Evolutionary conservation across 352 stramenopile genomes (phyloP), one percentile per base, ranked within the genome.

Genomic region (Globisporangium nagaii): DNA sequence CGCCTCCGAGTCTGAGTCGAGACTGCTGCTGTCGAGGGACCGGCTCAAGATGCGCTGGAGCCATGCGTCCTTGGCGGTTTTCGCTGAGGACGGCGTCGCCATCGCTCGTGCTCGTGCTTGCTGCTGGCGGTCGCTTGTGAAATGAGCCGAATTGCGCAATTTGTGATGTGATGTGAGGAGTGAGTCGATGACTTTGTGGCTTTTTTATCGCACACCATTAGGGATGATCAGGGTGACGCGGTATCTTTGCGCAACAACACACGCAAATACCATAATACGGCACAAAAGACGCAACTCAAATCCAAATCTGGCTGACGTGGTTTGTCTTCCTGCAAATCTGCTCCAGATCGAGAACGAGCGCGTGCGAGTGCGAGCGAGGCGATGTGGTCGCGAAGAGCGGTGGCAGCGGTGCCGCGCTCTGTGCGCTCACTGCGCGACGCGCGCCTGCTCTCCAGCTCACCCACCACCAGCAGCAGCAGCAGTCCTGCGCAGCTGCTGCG

Each of bases 401-500:
- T 13, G 17, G 32, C 41, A 7, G 20, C n/a, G 27, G 10, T 51
- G 28, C 32, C 39, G 8, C 45, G 27, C 37, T 43, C 40, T 12
- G 11, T 20, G 30, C 27, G 27, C 27, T 7, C 17, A 2, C 30
- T 8, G 43, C 17, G 17, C n/a, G 17, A n/a, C n/a, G 9, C n/a
- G 0, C 43, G 43, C 25, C 17, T 49, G 43, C 25, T 49, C 17
- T 49, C 43, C 10, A 25, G 17, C 8, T 20, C 27, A 7, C n/a
- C 27, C 5, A 53, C 25, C 19, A 45, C 35, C 30, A 43, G 34
- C 35, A 34, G 22, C 15, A 15, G 22, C 19, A 48, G 27, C 20
- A 31, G 6, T 27, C 11, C 43, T 1, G 2, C 25, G 43, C 43
- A 49, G 63, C 34, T 63, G 39, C 55, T 63, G 28, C 55, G 32